Base-by-base conservation (phyloP, 1,284 basidiomycete genomes). In the Paramarasmius palmivorus region DNA sequence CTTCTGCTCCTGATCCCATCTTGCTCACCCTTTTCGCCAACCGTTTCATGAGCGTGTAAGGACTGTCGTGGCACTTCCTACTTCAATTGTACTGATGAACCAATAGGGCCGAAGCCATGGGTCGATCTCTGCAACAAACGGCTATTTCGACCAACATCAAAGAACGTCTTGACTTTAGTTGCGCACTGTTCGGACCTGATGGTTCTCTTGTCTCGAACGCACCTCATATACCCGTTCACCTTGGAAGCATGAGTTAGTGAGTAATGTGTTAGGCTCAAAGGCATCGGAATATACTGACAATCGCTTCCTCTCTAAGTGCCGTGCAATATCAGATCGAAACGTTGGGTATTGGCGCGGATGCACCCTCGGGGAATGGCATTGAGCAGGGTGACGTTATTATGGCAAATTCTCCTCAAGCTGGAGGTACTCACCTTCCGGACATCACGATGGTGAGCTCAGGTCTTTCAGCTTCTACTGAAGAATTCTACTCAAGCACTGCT, bases 71-170 rank as follows among this genome's bases (percentile, higher is more conserved):
- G 29, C 12, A 12, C 12, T 32, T 12, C 29, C 29, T 32, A n/a
- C n/a, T n/a, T n/a, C n/a, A n/a, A n/a, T n/a, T n/a, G n/a, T 12
- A 32, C 29, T 32, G 29, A 32, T 32, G 29, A 32, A 6, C 12
- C 12, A 12, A 32, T 12, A 32, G 29, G 25, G 92, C 92, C 4
- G 92, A 96, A 68, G 93, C 93, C 3, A 95, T 95, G 93, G 94
- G 93, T 26, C 80, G 91, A 35, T 90, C 90, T 1, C 76, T 96
- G 12, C 92, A 90, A 67, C 91, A 96, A 70, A 95, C 93, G 0
- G 86, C 92, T 1, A 95, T 96, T 61, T 90, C 88, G 62, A 93
- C 92, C 17, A 94, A 95, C 66, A 94, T 94, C 76, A 93, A 94
- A 68, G 92, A 94, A 67, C 81, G 92, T 2, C 79, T 94, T 22